phyloP scores from a whole-genome alignment of 2,329 filamentous ascomycete species.

The Diaporthe australafricana region DNA sequence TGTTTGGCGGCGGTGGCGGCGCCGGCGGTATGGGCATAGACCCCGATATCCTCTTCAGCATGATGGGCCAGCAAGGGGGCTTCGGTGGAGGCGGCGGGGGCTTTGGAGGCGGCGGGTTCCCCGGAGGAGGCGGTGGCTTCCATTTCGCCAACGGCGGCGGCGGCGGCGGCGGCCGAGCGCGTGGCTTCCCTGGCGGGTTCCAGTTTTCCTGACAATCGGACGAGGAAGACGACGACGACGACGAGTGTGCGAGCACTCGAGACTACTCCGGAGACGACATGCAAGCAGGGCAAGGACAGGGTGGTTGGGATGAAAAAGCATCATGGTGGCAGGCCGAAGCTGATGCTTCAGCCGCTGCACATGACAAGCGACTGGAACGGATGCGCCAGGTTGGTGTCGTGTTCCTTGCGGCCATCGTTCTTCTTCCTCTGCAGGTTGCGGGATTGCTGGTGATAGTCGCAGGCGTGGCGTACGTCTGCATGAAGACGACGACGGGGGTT shows the following conservation, averaged over 20 bases:
- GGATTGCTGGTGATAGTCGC: conserved; percentile 49
- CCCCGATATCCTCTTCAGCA: conserved; percentile 83
- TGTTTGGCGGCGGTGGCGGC: conserved; percentile 76
- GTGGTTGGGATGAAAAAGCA: conserved; percentile 38
- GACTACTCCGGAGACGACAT: conserved; percentile 26
- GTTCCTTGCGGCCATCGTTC: conserved; percentile 57
- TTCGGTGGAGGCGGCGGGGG: conserved; percentile 61
- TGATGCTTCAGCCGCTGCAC: conserved; percentile 43
- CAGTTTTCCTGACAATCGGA: conserved; percentile 62
- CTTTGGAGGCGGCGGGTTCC: conserved; percentile 64
- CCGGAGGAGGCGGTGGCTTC: conserved; percentile 63
- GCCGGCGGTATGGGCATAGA: conserved; percentile 74
- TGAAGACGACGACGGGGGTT: conserved; percentile 34
- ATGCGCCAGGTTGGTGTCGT: conserved; percentile 57
- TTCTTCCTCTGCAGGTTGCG: conserved; percentile 59
- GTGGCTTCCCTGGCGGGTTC: conserved; percentile 53
- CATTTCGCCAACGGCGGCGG: conserved; percentile 57
- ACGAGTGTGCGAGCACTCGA: conserved; percentile 47
- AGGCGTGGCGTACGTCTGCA: conserved; percentile 56
- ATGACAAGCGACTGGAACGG: conserved; percentile 53
- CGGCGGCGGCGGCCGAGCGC: conserved; percentile 60
- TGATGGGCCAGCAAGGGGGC: conserved; percentile 78
- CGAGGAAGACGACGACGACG: conserved; percentile 46
- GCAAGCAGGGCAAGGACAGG: conserved; percentile 38
- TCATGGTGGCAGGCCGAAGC: conserved; percentile 33